Base-by-base conservation (phyloP, 2,329 filamentous ascomycete genomes). In the Metarhizium sp. region DNA sequence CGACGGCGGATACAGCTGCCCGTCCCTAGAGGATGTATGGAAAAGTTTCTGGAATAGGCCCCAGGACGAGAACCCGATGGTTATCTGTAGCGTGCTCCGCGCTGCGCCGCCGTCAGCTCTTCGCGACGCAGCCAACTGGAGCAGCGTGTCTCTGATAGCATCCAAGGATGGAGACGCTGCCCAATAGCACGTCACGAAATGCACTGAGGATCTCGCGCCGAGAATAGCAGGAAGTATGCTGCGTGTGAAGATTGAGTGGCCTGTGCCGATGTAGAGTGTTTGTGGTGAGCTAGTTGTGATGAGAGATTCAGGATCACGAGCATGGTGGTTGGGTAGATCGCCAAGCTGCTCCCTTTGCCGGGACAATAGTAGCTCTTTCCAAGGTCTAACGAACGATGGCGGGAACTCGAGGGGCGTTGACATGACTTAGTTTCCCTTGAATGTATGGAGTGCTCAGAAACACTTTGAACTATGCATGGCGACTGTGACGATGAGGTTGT, bases 161-260 rank as follows among this genome's bases (percentile, higher is more conserved):
- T 78, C 71, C 18, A 85, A 74, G 0, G 83, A 85, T 1, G 76
- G 69, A 0, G 88, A 92, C 0, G 74, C 73, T 0, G 88, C 84
- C 88, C 88, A 92, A 70, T 92, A 94, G 69, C 89, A 92, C 8
- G 89, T 92, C 6, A 91, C 86, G 46, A 94, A 77, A 57, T 91
- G 81, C 32, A 92, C 73, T 62, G 90, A 88, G 50, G 77, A 71
- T 40, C 78, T 73, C 2, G 88, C 84, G 0, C 71, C 66, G 4
- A 80, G 70, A 3, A 92, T 77, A 8, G 83, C 80, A 2, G 86
- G 82, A 0, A 86, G 70, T 6, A 90, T 73, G 3, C 74, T 71
- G 43, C 74, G 71, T 0, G 75, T 74, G 61, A 78, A 84, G 34
- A 86, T 76, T 4, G 77, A 78, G 18, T 76, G 72, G 6, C 84